Evolutionary conservation across 305 asterid genomes (phyloP).

Genomic region (Fraxinus sp.): DNA sequence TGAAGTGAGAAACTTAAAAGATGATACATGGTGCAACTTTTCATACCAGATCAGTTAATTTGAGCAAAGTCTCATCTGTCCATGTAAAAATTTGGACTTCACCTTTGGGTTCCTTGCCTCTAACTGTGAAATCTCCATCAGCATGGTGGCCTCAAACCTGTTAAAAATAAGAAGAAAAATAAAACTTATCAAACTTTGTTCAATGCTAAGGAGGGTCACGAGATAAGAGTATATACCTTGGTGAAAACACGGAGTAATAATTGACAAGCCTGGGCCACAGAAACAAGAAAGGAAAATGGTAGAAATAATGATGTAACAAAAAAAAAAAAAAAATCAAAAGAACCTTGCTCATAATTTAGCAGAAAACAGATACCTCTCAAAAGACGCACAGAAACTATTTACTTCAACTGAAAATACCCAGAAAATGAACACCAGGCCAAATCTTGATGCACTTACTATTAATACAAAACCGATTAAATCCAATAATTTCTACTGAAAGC

Average conservation of each 20-base stretch:
- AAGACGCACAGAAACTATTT: neutral
- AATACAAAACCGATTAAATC: neutral
- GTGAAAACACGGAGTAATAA: slow-evolving; percentile 84
- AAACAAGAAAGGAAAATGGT: neutral
- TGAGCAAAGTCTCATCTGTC: slow-evolving; percentile 95
- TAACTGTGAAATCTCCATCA: slow-evolving; percentile 74
- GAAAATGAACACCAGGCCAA: neutral
- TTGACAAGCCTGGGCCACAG: slow-evolving; percentile 61
- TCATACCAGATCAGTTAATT: slow-evolving; percentile 91
- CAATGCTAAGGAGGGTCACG: neutral
- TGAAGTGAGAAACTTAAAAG: neutral
- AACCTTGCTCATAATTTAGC: neutral
- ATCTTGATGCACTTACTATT: neutral
- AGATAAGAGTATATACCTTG: slow-evolving; percentile 46
- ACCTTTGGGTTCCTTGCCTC: slow-evolving; percentile 97
- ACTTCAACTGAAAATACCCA: neutral
- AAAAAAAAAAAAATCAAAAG: neutral
- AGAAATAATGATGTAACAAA: neutral
- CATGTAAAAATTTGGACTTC: slow-evolving; percentile 96
- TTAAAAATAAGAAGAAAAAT: slow-evolving; percentile 11
- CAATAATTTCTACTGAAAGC: neutral
- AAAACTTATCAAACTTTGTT: slow-evolving; percentile 1
- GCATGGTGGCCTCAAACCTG: slow-evolving; percentile 80
- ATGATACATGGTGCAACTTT: slow-evolving; percentile 8
- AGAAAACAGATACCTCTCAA: neutral